Conservation (phyloP, 495 filamentous ascomycete genomes). For the Barbatosphaeria neglecta region DNA sequence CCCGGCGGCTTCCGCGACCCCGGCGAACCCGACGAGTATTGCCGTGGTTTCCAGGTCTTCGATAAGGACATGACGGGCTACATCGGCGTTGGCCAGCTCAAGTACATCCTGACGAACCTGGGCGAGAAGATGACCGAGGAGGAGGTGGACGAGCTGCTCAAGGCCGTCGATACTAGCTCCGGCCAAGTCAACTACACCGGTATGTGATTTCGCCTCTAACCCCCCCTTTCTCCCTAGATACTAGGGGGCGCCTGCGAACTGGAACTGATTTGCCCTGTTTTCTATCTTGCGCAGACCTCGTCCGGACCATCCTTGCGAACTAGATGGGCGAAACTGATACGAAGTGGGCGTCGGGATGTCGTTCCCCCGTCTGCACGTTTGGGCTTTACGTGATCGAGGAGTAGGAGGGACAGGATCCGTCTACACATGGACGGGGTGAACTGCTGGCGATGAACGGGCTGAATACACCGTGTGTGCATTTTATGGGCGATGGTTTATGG, state of each 20-base stretch:
- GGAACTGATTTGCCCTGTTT: too few relatives aligned
- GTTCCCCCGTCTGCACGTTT: too few relatives aligned
- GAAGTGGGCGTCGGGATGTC: too few relatives aligned
- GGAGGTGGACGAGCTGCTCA: conserved; percentile 94
- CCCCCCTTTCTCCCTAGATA: not conserved
- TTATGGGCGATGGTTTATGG: too few relatives aligned
- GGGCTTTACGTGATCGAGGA: too few relatives aligned
- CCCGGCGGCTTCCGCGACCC: conserved; percentile 97
- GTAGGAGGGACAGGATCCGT: too few relatives aligned
- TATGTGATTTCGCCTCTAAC: conserved; percentile 29
- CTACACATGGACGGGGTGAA: too few relatives aligned
- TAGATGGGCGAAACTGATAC: conserved; percentile 25
- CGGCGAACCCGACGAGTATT: conserved; percentile 94
- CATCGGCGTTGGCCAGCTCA: conserved; percentile 90
- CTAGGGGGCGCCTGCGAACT: not conserved
- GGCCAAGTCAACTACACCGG: conserved; percentile 96
- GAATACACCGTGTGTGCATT: too few relatives aligned
- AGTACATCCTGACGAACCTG: conserved; percentile 92
- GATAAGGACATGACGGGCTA: conserved; percentile 98
- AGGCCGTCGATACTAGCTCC: conserved; percentile 86
- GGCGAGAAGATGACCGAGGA: conserved; percentile 99
- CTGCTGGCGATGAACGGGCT: too few relatives aligned
- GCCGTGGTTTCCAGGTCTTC: conserved; percentile 95
- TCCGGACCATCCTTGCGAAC: conserved; percentile 89
- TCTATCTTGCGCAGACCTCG: conserved; percentile 62